phyloP scores from a whole-genome alignment of 1,139 yeast species.

The Suhomyces bribrorum region DNA sequence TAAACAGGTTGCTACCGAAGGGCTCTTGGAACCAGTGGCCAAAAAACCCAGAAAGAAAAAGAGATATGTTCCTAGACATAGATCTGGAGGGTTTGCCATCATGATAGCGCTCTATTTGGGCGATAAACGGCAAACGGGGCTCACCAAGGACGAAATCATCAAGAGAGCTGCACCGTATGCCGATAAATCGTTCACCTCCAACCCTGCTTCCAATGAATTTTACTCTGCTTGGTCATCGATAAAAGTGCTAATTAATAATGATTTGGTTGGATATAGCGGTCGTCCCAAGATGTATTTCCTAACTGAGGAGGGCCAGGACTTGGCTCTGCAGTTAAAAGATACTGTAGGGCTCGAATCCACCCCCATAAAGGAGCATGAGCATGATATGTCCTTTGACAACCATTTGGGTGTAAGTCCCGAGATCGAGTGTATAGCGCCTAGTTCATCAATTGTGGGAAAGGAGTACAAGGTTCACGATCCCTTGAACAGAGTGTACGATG shows the following conservation, averaged over 20 bases:
- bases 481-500: constrained; percentile 22
- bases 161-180: constrained; percentile 61
- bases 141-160: constrained; percentile 62
- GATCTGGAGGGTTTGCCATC: constrained; percentile 89
- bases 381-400: constrained; percentile 18
- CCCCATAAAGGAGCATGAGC: constrained; percentile 18
- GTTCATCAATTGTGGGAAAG: too few relatives aligned
- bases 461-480: constrained; percentile 30
- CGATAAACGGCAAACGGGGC: constrained; percentile 52
- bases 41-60: constrained; percentile 32
- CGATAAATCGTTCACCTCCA: constrained; percentile 63
- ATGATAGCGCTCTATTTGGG: constrained; percentile 60
- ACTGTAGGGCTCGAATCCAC: constrained; percentile 43
- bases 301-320: constrained; percentile 69
- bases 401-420: constrained; percentile 5
- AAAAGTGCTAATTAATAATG: constrained; percentile 63
- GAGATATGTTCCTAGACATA: constrained; percentile 69
- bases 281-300: constrained; percentile 62
- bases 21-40: neutral
- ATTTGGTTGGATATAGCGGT: constrained; percentile 58
- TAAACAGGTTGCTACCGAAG: constrained; percentile 8
- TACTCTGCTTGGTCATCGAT: constrained; percentile 82
- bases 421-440: too few relatives aligned
- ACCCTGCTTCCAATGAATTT: constrained; percentile 60
- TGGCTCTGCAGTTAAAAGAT: constrained; percentile 59